phyloP scores from a whole-genome alignment of 129 eudicot species.

The Helichrysum umbraculigerum region DNA sequence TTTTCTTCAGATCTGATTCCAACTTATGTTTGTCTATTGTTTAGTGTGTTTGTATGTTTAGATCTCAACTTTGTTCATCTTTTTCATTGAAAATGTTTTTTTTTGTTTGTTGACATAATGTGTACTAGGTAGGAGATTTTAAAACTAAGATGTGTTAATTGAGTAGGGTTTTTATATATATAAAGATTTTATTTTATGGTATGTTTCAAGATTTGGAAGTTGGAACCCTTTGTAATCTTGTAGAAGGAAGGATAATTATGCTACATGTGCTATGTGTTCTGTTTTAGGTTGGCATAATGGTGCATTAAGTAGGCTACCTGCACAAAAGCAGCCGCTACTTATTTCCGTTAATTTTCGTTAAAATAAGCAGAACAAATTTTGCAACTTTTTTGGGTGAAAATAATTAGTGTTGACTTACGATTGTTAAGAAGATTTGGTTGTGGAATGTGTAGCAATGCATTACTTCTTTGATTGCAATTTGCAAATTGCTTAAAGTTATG shows the following conservation, averaged over 20 bases:
- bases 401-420: not conserved
- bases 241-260: too few species aligned
- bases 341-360: not conserved
- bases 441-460: not conserved
- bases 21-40: not conserved
- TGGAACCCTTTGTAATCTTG: not conserved
- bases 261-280: not conserved
- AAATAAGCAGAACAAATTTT: not conserved
- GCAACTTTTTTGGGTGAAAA: not conserved
- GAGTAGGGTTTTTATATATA: too few species aligned
- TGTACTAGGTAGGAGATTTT: too few species aligned
- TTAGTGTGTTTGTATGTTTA: not conserved
- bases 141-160: too few species aligned
- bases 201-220: not conserved
- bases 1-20: conserved; percentile 38
- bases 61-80: not conserved
- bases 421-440: too few species aligned
- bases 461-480: too few species aligned
- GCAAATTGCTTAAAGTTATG: not conserved
- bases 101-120: too few species aligned
- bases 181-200: too few species aligned
- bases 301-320: not conserved
- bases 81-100: not conserved
- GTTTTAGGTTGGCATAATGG: not conserved
- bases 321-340: not conserved